Conservation (phyloP, 2,329 filamentous ascomycete species). For the Alternaria infectoria region DNA sequence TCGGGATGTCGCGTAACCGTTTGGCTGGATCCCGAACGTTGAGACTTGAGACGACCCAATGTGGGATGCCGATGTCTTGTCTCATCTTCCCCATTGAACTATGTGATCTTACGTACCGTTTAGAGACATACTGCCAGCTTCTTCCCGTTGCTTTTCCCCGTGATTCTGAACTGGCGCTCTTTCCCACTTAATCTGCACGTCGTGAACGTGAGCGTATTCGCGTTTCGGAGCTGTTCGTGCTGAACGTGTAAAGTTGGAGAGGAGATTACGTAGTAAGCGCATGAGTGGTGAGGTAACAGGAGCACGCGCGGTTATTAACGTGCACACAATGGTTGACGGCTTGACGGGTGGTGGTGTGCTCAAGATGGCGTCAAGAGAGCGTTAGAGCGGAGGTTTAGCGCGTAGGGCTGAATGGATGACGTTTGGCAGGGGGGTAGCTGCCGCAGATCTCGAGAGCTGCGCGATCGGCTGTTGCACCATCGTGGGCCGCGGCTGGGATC, state of each 20-base stretch:
- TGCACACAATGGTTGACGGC: not conserved
- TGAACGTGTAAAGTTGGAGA: not conserved
- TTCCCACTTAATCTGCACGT: conserved; percentile 23
- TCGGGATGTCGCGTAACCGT: not conserved
- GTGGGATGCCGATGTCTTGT: not conserved
- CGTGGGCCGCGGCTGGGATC: not conserved
- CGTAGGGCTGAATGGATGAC: conserved; percentile 20
- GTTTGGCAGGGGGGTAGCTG: conserved; percentile 16
- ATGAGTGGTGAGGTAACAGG: not conserved
- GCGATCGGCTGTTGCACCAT: conserved; percentile 9
- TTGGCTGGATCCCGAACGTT: not conserved
- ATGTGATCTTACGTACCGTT: conserved; percentile 10
- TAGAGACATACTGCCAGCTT: conserved; percentile 11
- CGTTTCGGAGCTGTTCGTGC: conserved; percentile 11
- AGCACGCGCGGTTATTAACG: not conserved
- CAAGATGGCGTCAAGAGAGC: conserved; percentile 16
- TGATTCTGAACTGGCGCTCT: not conserved
- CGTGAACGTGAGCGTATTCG: conserved; percentile 40
- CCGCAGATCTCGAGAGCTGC: conserved; percentile 5
- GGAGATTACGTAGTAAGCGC: conserved; percentile 5
- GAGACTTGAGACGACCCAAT: not conserved
- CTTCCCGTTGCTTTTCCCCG: conserved; percentile 2
- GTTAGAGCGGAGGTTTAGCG: conserved; percentile 7
- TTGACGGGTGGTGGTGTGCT: conserved; percentile 8
- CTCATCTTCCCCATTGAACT: not conserved